Evolutionary conservation across 306 rosid genomes (phyloP).

Genomic region (Bauhinia variegata): DNA sequence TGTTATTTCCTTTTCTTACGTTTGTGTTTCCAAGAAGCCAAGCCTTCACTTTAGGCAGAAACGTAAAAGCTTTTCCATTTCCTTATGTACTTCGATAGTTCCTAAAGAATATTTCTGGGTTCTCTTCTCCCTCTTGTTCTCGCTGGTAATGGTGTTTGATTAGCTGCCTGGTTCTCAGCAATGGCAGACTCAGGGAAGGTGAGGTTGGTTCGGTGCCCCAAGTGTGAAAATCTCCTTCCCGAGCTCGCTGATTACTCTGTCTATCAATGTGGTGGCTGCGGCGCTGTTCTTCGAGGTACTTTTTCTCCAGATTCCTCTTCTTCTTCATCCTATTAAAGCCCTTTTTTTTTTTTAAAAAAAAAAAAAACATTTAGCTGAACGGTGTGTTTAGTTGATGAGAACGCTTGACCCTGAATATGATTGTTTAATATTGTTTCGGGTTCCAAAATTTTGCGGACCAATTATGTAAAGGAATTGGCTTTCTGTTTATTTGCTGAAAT

Average conservation of each 20-base stretch:
- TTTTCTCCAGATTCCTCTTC: slow-evolving; percentile 22
- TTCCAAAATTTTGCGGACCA: not conserved
- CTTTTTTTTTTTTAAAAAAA: too few relatives aligned
- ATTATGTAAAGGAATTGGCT: not conserved
- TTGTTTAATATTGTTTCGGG: slow-evolving; percentile 20
- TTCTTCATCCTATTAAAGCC: not conserved
- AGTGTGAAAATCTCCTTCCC: slow-evolving; percentile 91
- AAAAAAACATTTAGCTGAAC: not conserved
- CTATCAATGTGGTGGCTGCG: slow-evolving; percentile 94
- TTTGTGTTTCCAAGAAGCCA: slow-evolving; percentile 37
- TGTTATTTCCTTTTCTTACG: slow-evolving; percentile 35
- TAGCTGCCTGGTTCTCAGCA: slow-evolving; percentile 28
- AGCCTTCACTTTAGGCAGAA: slow-evolving; percentile 40
- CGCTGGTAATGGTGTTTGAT: slow-evolving; percentile 37
- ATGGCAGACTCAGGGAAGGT: slow-evolving; percentile 75
- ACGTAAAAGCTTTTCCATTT: not conserved
- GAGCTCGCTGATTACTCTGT: slow-evolving; percentile 86
- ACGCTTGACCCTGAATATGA: not conserved
- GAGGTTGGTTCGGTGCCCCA: slow-evolving; percentile 86
- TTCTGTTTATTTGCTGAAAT: not conserved
- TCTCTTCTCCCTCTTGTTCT: slow-evolving; percentile 12
- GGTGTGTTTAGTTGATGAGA: not conserved
- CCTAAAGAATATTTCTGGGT: slow-evolving; percentile 4
- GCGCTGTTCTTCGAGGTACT: slow-evolving; percentile 84
- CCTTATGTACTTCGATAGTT: slow-evolving; percentile 25